Base-by-base conservation (phyloP, 2,329 filamentous ascomycete genomes). In the Beauveria australis region DNA sequence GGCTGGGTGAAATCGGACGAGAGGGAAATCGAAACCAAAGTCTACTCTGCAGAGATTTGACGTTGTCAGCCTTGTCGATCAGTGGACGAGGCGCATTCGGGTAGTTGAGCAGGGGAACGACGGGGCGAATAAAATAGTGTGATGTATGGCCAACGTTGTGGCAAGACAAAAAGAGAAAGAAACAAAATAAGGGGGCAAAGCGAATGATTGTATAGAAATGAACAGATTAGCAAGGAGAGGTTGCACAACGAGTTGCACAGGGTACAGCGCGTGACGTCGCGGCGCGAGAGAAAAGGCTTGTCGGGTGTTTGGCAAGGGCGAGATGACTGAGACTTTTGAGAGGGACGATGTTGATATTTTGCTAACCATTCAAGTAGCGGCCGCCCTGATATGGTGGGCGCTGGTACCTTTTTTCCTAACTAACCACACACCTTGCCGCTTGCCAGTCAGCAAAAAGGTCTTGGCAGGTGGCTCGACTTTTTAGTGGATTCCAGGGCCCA, bases 191-290 rank as follows among this genome's bases (percentile, higher is more conserved):
- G 44, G 26, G 24, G 24, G 52, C 16, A 30, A 14, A 59, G 48
- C n/a, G 33, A 28, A 12, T 28, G 48, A 24, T 41, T 33, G 14
- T 46, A 12, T 24, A 37, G n/a, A 58, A 44, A 37, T 52, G 26
- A 26, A 22, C 22, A 22, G 22, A 22, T 22, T 22, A 24, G 56
- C 24, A 40, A 43, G 30, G 9, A 24, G 40, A 24, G 16, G 40
- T 52, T 53, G 47, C 26, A 52, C 37, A 18, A 41, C 14, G 26
- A 49, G 56, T 59, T 28, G 37, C 56, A 59, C 56, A 43, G 8
- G 26, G 16, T 5, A 44, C 56, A 37, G 56, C 56, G 56, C 56
- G 56, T 59, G 56, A 59, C 52, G 48, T 53, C 22, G 47, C 47
- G 52, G 56, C 56, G 48, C 37, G 33, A 37, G 14, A 53, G 46